A percentile compares a stretch with the other conserved stretches of the same genome.
Evolutionary conservation across 352 stramenopile genomes (phyloP).

Genomic region (Phytophthora macrochlamydospora): DNA sequence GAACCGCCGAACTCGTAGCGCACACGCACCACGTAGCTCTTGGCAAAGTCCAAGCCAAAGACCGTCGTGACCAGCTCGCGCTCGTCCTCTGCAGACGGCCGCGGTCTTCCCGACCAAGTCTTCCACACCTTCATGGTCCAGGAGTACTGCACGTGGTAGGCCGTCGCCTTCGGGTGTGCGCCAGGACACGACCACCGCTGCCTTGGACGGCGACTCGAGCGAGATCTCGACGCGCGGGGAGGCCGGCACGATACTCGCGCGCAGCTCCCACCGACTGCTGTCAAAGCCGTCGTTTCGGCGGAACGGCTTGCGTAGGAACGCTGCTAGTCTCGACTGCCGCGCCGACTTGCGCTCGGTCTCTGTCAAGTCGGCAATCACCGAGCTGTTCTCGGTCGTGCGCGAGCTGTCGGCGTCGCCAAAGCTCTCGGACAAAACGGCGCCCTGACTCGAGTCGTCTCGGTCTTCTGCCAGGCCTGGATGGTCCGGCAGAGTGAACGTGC

Average conservation of each 20-base stretch:
- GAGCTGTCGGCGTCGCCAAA: constrained; percentile 79
- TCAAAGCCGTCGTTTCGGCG: constrained; percentile 63
- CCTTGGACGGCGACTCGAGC: constrained; percentile 68
- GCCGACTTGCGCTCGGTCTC: constrained; percentile 53
- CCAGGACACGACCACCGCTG: constrained; percentile 69
- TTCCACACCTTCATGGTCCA: constrained; percentile 84
- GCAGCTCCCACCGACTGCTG: constrained; percentile 42
- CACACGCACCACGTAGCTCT: constrained; percentile 77
- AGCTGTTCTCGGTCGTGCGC: constrained; percentile 75
- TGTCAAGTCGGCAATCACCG: constrained; percentile 59
- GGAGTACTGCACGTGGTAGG: constrained; percentile 74
- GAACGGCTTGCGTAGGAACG: constrained; percentile 76
- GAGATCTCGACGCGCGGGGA: constrained; percentile 50
- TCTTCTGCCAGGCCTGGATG: constrained; percentile 45
- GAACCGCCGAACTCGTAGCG: constrained; percentile 65
- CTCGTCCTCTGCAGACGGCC: constrained; percentile 51
- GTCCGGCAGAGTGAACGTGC: constrained; percentile 41
- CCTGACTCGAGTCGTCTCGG: constrained; percentile 66
- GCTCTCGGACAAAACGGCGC: constrained; percentile 75
- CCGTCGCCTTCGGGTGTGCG: constrained; percentile 52
- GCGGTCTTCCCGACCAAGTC: constrained; percentile 63
- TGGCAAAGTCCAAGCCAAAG: constrained; percentile 71
- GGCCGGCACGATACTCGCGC: constrained; percentile 49
- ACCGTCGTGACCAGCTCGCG: constrained; percentile 67
- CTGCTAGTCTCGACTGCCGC: constrained; percentile 58